These are phyloP conservation scores for Apiospora rasikravindrae DNA, from an alignment of 2,329 filamentous ascomycete genomes.

Conservation along the genomic window DNA sequence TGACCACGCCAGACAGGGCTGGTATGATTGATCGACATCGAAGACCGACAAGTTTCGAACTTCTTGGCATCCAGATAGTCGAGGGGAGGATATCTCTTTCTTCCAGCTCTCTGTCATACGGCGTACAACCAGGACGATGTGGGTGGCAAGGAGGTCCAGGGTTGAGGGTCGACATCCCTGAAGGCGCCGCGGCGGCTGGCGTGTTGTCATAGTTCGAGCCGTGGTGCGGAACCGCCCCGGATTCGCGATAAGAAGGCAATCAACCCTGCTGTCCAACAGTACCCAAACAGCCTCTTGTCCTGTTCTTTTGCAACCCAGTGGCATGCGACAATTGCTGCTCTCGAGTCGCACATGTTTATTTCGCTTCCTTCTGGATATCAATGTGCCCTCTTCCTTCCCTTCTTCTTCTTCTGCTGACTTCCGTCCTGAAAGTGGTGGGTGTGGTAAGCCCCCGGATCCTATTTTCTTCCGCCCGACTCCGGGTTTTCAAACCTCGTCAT, in stretches of 20 bases:
- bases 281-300: slow-evolving; percentile 22
- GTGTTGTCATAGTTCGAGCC: neutral
- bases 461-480: neutral
- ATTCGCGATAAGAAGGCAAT: neutral
- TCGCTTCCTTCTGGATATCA: neutral
- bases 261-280: neutral
- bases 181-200: neutral
- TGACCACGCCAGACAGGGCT: too few relatives aligned
- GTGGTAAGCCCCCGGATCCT: neutral
- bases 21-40: too few relatives aligned
- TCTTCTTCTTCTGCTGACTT: neutral
- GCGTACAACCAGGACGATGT: too few relatives aligned
- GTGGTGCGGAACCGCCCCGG: neutral
- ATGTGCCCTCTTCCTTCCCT: neutral
- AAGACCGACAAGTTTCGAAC: too few relatives aligned
- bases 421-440: neutral
- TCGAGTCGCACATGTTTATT: neutral
- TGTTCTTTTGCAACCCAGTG: neutral
- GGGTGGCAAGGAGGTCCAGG: neutral
- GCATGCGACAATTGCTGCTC: neutral
- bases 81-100: too few relatives aligned
- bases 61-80: too few relatives aligned
- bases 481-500: slow-evolving; percentile 30
- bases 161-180: too few relatives aligned
- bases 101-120: too few relatives aligned